A percentile compares a stretch with the other conserved stretches of the same genome.
Conservation (phyloP, 371 early-diverging fungal species). For the Mucor sp. region DNA sequence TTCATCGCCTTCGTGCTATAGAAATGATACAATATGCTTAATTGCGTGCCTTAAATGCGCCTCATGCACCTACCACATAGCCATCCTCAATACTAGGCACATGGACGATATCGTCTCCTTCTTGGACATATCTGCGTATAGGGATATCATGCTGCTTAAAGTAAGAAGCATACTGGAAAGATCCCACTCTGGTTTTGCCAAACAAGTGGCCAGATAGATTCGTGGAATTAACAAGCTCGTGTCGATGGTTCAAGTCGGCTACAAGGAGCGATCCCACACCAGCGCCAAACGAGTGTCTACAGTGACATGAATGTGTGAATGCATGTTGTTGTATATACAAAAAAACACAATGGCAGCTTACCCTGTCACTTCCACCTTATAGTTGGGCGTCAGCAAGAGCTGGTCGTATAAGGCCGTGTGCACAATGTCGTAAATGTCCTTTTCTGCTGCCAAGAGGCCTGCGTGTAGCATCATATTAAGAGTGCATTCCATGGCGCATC, state of each 20-base stretch:
- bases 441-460: constrained; percentile 1
- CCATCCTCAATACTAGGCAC: constrained; percentile 9
- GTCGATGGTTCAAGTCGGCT: constrained; percentile 7
- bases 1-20: constrained; percentile 22
- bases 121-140: constrained; percentile 9
- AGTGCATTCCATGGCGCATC: background rate
- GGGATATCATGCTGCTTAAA: background rate
- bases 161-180: constrained; percentile 16
- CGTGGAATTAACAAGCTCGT: background rate
- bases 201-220: constrained; percentile 14
- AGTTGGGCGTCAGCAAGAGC: constrained; percentile 9
- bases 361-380: constrained; percentile 12
- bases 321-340: background rate
- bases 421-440: constrained; percentile 15
- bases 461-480: background rate
- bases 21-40: background rate
- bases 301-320: background rate
- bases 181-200: constrained; percentile 22
- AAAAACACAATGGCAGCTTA: background rate
- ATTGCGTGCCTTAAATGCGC: background rate
- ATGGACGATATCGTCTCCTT: constrained; percentile 11
- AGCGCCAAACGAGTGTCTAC: constrained; percentile 29
- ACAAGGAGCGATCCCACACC: constrained; percentile 15
- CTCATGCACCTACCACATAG: constrained; percentile 9
- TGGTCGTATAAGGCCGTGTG: constrained; percentile 10